Evolutionary conservation across 805 yeast genomes (phyloP), one percentile per base, ranked within the genome.

Genomic region (Cephaloascus fragrans): DNA sequence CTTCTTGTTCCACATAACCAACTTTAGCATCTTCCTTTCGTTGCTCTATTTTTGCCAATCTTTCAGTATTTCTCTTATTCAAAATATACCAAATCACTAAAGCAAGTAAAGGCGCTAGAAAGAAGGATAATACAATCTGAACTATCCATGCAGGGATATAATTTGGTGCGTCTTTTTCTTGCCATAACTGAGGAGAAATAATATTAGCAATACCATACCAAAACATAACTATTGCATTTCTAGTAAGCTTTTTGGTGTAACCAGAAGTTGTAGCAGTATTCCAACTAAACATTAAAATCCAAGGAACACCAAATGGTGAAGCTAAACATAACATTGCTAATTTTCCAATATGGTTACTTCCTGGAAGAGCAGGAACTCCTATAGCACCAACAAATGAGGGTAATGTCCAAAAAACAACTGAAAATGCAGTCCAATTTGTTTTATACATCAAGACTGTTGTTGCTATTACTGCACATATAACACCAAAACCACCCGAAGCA

Each of bases 161-260:
- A 14, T 50, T 44, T 36, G 80, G 80, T 5, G 67, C 61, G 44
- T 68, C 69, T n/a, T 47, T 51, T 6, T 48, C 56, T 49, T 63
- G 61, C 79, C 80, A 76, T 28, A 75, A 48, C 49, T 75, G 81
- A 3, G 81, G 80, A 3, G 77, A 68, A 20, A 75, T 67, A 28
- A 75, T 62, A 45, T 76, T 75, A 6, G 75, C 60, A 37, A 73
- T 44, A 41, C 72, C 59, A 41, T 69, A 75, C 16, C 62, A 62
- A n/a, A 63, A 53, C 70, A 71, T 61, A 19, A 60, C 55, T 44
- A 67, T 46, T 19, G 64, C 71, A 43, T 62, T 70, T 55, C 76
- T 67, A 1, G 69, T 62, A 6, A 71, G 41, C 43, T 63, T 65
- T 52, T 76, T 75, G 9, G 80, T 72, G 45, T 71, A 62, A 33